Conservation (phyloP, 805 yeast species). For the Candida orba region DNA sequence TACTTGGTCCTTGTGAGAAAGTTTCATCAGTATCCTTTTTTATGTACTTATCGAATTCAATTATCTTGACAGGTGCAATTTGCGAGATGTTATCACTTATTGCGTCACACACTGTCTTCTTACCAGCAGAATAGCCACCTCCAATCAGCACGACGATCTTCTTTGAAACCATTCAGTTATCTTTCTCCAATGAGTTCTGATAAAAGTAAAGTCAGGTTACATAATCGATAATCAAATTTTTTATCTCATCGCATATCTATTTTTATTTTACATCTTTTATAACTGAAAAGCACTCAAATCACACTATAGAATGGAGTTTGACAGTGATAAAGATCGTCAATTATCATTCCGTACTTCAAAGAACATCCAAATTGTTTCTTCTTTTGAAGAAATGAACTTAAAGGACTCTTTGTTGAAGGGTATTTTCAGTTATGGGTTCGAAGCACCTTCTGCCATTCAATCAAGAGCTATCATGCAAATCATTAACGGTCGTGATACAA, state of each 20-base stretch:
- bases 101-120: conserved; percentile 13
- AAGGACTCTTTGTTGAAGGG: conserved; percentile 57
- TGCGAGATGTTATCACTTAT: background rate
- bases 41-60: conserved; percentile 40
- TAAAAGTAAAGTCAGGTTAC: background rate
- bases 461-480: conserved; percentile 95
- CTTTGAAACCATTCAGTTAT: background rate
- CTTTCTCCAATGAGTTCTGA: background rate
- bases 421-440: conserved; percentile 87
- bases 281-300: background rate
- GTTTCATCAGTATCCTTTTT: conserved; percentile 6
- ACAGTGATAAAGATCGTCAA: conserved; percentile 50
- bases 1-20: conserved; percentile 5
- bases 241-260: conserved; percentile 1
- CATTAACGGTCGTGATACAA: conserved; percentile 87
- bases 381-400: conserved; percentile 75
- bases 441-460: conserved; percentile 95
- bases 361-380: conserved; percentile 42
- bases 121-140: conserved; percentile 61
- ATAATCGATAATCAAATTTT: background rate
- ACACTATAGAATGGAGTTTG: conserved; percentile 42
- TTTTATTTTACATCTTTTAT: background rate
- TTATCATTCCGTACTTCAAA: conserved; percentile 58
- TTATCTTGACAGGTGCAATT: conserved; percentile 12
- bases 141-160: conserved; percentile 40